Percentiles rank a stretch among this genome's conserved stretches.
These are phyloP conservation scores for Echria macrotheca DNA, from an alignment of 495 filamentous ascomycete genomes.

Conservation along the genomic window DNA sequence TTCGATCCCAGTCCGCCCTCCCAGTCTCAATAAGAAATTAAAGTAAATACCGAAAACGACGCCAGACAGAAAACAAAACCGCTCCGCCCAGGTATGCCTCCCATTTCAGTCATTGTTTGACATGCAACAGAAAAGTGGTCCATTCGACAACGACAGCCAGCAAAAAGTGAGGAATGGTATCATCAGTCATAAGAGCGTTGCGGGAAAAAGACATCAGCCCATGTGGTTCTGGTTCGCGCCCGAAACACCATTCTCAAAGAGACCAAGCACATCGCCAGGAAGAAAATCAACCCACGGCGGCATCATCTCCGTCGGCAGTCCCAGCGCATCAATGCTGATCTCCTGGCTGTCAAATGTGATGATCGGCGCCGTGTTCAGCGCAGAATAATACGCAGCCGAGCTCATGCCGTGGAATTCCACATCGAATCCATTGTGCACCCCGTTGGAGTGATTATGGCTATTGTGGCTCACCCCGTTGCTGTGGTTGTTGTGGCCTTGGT, in stretches of 20 bases:
- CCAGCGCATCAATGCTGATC: conserved; percentile 49
- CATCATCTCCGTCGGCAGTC: conserved; percentile 27
- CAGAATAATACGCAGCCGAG: conserved; percentile 37
- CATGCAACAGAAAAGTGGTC: too few relatives aligned
- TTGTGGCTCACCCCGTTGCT: background rate
- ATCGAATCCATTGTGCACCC: conserved; percentile 24
- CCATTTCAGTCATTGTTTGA: too few relatives aligned
- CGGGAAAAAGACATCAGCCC: background rate
- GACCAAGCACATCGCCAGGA: conserved; percentile 19
- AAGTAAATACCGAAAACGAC: background rate
- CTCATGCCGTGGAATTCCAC: conserved; percentile 34
- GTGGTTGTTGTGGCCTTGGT: conserved; percentile 8
- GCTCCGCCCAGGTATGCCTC: too few relatives aligned
- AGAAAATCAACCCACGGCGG: conserved; percentile 30
- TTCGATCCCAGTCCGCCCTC: background rate
- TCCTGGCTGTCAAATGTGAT: conserved; percentile 68
- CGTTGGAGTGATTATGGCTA: conserved; percentile 2
- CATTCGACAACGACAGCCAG: too few relatives aligned
- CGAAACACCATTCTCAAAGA: conserved; percentile 20
- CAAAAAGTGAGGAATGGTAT: background rate
- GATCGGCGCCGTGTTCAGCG: too few relatives aligned
- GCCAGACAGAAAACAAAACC: background rate
- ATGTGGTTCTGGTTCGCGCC: conserved; percentile 13
- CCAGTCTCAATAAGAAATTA: background rate
- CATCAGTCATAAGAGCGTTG: background rate